Base-by-base conservation (phyloP, 1,284 basidiomycete genomes). In the Agaricales sp. region DNA sequence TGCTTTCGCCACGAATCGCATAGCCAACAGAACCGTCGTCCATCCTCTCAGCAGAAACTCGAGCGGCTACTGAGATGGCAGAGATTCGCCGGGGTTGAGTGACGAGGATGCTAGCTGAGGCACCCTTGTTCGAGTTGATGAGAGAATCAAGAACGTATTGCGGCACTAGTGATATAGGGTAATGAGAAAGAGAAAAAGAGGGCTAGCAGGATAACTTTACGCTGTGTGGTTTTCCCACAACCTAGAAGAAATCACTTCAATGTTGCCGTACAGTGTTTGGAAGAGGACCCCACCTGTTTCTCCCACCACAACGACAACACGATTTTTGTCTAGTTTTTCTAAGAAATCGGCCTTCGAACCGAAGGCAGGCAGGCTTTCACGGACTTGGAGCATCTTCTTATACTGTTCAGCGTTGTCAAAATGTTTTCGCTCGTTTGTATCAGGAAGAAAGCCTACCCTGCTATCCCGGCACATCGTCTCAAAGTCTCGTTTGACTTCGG, bases 81-180 rank as follows among this genome's bases (percentile, higher is more conserved):
- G 90, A 89, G 12, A 97, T 79, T 58, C 92, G 78, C 19, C 94
- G 78, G 13, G 93, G 93, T 60, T 97, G 93, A 1, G 94, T 96
- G 12, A 95, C 74, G 43, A 97, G 70, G 48, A 97, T 92, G 19
- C 80, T 87, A 37, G 83, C 81, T 25, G 72, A 70, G 12, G 82
- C 78, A 8, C 91, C 92, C 24, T 68, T 64, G 3, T 73, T 71
- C 0, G 72, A 65, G 4, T 67, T 57, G 51, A 96, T 93, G 44
- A 89, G 75, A n/a, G 78, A 80, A 59, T 97, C 93, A 39, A 92
- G 68, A 47, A 93, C 80, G 56, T 92, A 94, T 60, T 95, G 92
- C 13, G 92, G 92, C 14, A 93, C 82, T 82, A 67, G 59, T 18
- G 66, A 66, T 6, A 51, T 58, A 26, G 13, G 22, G 30, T 20